Percentiles rank a stretch among this genome's conserved stretches.
Conservation (phyloP, 2,329 filamentous ascomycete species). For the Colletotrichum phormii region DNA sequence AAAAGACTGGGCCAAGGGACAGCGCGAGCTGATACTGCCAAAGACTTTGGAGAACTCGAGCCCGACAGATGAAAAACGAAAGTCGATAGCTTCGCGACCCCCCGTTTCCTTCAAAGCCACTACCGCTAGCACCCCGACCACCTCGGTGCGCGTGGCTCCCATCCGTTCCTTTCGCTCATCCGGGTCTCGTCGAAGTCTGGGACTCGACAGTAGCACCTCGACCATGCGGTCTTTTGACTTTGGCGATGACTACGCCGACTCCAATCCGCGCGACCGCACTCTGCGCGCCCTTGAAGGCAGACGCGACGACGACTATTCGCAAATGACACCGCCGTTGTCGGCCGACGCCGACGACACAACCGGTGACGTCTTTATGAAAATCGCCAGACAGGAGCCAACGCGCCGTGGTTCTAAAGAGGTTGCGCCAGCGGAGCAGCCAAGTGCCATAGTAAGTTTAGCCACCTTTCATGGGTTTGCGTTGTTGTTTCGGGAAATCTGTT, state of each 20-base stretch:
- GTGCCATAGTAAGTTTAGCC: constrained; percentile 58
- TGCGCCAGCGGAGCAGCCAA: constrained; percentile 49
- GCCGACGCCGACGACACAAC: constrained; percentile 62
- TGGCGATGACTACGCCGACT: constrained; percentile 56
- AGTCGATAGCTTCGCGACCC: constrained; percentile 52
- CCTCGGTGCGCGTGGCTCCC: constrained; percentile 59
- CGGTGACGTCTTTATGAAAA: constrained; percentile 69
- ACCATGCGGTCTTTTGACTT: constrained; percentile 56
- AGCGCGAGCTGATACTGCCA: constrained; percentile 60
- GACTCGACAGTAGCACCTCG: constrained; percentile 63
- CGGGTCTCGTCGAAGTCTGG: constrained; percentile 65
- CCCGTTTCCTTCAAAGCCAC: constrained; percentile 64
- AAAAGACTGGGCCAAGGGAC: constrained; percentile 53
- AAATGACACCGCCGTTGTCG: constrained; percentile 55
- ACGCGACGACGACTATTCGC: constrained; percentile 49
- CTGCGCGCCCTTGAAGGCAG: constrained; percentile 64
- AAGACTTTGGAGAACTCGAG: constrained; percentile 53
- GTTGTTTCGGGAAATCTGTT: constrained; percentile 33
- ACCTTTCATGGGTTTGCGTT: constrained; percentile 19
- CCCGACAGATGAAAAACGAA: constrained; percentile 61
- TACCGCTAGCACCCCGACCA: constrained; percentile 44
- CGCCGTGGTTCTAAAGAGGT: constrained; percentile 51
- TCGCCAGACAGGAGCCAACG: constrained; percentile 64
- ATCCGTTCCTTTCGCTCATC: constrained; percentile 69
- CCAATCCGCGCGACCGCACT: constrained; percentile 60